Base-by-base conservation (phyloP, 2,329 filamentous ascomycete species). In the Fusarium begoniae region DNA sequence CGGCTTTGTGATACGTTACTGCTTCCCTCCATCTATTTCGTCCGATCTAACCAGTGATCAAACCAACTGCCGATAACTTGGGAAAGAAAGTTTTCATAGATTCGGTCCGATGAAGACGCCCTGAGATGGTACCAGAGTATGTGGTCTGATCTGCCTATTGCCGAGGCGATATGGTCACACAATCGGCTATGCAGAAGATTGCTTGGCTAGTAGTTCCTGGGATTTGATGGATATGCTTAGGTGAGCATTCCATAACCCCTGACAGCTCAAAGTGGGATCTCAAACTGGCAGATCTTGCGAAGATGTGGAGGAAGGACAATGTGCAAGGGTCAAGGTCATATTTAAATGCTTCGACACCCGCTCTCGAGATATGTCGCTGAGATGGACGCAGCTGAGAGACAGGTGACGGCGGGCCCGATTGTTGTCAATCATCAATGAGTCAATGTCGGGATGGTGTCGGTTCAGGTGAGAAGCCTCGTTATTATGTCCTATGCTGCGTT, bases 291-390 rank as follows among this genome's bases (percentile, higher is more conserved):
- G 63, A 43, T 32, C 24, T 70, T 75, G 72, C 72, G 72, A 75
- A 38, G 12, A 11, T n/a, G 10, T 22, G 71, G 24, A 41, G 40
- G 61, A 22, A 44, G 54, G 48, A 74, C 69, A 70, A 54, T 73
- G 72, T 73, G 72, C 38, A 48, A 75, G 53, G 37, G 51, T 58
- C 28, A 73, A 73, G 50, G 60, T 70, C 60, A 73, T 74, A 74
- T 74, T 74, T 74, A 74, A 74, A 74, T 70, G 57, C 60, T 45
- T 54, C 18, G 63, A 45, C 26, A 38, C 68, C 67, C 51, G 43
- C 50, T 45, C 44, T 38, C 64, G 22, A 58, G 24, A 35, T 35
- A 30, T 51, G 24, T 59, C 32, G 24, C 56, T 51, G 56, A 37
- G 24, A 38, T 38, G 45, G 43, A 38, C 17, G 18, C 26, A 20